Conservation (phyloP, 2,329 filamentous ascomycete genomes). For the Penicillium hesseltinei region DNA sequence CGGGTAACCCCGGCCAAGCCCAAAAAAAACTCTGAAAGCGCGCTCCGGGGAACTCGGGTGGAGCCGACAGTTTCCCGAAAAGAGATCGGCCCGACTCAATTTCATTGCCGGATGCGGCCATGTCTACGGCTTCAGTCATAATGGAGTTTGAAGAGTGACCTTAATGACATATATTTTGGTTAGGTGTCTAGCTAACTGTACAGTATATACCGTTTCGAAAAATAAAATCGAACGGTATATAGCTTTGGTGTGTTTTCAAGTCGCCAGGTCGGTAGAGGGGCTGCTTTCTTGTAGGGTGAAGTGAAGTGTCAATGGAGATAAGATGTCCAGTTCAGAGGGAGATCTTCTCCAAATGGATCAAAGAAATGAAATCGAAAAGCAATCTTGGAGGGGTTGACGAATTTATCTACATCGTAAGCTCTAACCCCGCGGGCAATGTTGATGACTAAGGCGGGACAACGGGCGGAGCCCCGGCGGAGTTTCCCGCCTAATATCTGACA, state of each 20-base stretch:
- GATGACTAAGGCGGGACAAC: slow-evolving; percentile 2
- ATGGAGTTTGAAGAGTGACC: no score
- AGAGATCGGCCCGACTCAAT: neutral
- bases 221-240: neutral
- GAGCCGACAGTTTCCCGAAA: slow-evolving; percentile 7
- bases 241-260: neutral
- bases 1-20: neutral
- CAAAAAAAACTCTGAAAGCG: slow-evolving; percentile 8
- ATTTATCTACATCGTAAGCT: neutral
- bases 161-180: neutral
- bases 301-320: neutral
- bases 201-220: no score
- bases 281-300: neutral
- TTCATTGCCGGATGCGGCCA: slow-evolving; percentile 1
- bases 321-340: neutral
- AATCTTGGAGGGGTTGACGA: neutral
- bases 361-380: neutral
- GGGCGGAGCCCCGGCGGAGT: neutral
- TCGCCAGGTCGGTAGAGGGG: neutral
- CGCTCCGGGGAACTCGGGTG: slow-evolving; percentile 5
- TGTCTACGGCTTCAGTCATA: neutral
- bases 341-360: neutral
- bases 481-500: neutral
- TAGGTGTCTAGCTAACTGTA: neutral
- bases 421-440: no score